Conservation (phyloP, 768 basidiomycete species). For the Russula earlei region DNA sequence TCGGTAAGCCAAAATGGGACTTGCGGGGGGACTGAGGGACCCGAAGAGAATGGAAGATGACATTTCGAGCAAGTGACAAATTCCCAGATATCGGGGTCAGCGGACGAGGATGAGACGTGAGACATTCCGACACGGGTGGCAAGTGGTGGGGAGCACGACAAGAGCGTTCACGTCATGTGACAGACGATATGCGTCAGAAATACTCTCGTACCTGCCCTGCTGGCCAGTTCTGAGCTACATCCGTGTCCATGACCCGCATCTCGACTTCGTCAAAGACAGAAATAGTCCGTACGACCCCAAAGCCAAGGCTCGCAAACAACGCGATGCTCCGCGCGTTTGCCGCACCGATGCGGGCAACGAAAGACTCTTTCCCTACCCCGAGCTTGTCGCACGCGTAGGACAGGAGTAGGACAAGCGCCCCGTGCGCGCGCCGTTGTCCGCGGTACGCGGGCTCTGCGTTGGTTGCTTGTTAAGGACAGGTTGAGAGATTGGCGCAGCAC, state of each 20-base stretch:
- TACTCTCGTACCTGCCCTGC: conserved; percentile 6
- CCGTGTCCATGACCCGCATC: conserved; percentile 38
- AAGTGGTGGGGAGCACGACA: no score
- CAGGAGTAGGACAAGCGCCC: conserved; percentile 57
- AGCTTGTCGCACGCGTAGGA: conserved; percentile 45
- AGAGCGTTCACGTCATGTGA: no score
- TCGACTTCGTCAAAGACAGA: conserved; percentile 80
- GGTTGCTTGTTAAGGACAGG: not conserved
- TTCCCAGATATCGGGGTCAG: conserved; percentile 50
- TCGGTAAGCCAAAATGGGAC: conserved; percentile 85
- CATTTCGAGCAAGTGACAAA: conserved; percentile 66
- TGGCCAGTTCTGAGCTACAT: not conserved
- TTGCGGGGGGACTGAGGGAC: conserved; percentile 40
- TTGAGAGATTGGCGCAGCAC: conserved; percentile 8
- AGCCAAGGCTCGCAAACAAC: conserved; percentile 73
- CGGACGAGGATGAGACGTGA: conserved; percentile 22
- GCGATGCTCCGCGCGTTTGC: conserved; percentile 59
- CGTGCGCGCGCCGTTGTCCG: conserved; percentile 54
- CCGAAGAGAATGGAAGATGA: conserved; percentile 50
- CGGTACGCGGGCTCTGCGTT: conserved; percentile 53
- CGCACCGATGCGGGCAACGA: conserved; percentile 65
- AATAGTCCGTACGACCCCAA: conserved; percentile 53
- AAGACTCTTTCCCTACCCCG: conserved; percentile 35
- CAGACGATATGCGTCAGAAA: no score
- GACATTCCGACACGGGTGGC: not conserved